Evolutionary conservation across 768 basidiomycete genomes (phyloP), one percentile per base, ranked within the genome.

Genomic region (Mrakia frigida): DNA sequence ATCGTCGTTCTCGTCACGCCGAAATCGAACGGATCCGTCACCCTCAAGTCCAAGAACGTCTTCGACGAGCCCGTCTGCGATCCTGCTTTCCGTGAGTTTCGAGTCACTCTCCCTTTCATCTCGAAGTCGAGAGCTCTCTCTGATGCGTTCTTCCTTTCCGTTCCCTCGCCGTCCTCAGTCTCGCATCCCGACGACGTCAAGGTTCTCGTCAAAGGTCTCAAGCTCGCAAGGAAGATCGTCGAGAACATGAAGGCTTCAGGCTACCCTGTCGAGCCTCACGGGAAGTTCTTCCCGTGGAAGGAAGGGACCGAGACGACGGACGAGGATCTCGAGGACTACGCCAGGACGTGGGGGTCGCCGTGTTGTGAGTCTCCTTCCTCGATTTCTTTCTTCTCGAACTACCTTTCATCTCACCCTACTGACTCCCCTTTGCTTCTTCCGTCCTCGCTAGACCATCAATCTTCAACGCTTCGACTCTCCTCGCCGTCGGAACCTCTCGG

Each of bases 1-100:
- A 78, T 78, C 73, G 67, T 74, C 56, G 59, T 78, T 21, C 67
- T 74, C 50, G 69, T 78, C 56, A 53, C 50, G 1, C 77, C 77
- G 0, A 74, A 74, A 37, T 73, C 71, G 9, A 70, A 46, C 25
- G 77, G 77, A 31, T 35, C 37, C 60, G 41, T 78, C 77, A 74
- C 18, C 28, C 73, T 78, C 63, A 50, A 52, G 23, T 78, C 77
- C 0, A 23, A 25, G 31, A 35, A 69, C 41, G 73, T 73, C 14
- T 46, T 65, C 16, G 67, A 78, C 1, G 35, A 56, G 18, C 77
- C 77, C 0, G 21, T 52, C 6, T 69, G 67, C 63, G 73, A 78
- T 35, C 77, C 77, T 37, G 65, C 65, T 2, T 78, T 74, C 70
- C 60, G 72, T 74, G 59, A 14, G 76, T n/a, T n/a, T n/a, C n/a